Percentiles rank a stretch among this genome's conserved stretches.
phyloP scores from a whole-genome alignment of 2,329 filamentous ascomycete species.

The Trichoderma lentiforme region DNA sequence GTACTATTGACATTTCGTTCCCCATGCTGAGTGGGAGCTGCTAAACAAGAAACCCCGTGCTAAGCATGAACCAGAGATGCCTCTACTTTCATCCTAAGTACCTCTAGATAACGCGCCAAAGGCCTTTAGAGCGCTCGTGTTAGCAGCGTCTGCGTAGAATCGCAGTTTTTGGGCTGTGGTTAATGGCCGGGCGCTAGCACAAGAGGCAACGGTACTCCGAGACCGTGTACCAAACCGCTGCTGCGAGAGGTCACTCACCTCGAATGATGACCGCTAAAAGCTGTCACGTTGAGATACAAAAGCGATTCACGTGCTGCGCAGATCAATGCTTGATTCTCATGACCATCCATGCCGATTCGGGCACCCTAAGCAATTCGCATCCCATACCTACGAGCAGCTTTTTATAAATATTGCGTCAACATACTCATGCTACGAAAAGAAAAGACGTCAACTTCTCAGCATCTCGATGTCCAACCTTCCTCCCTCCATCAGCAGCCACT shows the following conservation, averaged over 20 bases:
- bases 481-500: not conserved
- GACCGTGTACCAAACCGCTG: not conserved
- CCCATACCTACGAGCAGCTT: not conserved
- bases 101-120: not conserved
- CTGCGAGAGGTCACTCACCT: not conserved
- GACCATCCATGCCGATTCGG: not conserved
- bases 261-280: not conserved
- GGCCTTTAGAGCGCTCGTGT: not conserved
- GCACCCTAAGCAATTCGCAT: not conserved
- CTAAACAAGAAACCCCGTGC: not conserved
- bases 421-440: not conserved
- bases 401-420: not conserved
- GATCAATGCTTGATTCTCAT: conserved; percentile 12
- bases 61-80: not conserved
- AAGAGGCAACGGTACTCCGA: not conserved
- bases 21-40: not conserved
- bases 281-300: not conserved
- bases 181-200: conserved; percentile 1
- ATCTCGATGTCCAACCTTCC: not conserved
- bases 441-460: not conserved
- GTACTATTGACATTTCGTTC: not conserved
- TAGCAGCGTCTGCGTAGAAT: not conserved
- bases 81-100: not conserved
- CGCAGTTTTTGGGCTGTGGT: not conserved
- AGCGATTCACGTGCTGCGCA: conserved; percentile 5